Evolutionary conservation across 495 filamentous ascomycete genomes (phyloP).

Genomic region (Talaromyces wortmannii): DNA sequence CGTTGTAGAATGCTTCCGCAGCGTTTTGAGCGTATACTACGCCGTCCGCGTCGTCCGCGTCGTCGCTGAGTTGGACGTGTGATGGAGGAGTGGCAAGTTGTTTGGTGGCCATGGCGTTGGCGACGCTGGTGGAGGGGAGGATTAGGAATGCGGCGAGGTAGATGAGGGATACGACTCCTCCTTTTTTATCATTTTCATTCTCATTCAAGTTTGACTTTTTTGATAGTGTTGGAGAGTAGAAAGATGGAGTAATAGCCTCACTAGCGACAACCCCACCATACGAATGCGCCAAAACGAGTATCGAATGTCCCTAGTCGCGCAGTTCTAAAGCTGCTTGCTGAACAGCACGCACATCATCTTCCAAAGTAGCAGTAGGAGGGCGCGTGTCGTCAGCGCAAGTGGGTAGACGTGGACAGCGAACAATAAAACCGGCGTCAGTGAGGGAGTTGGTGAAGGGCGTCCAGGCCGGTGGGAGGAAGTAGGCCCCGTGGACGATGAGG

Average conservation of each 20-base stretch:
- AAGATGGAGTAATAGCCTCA: conserved; percentile 5
- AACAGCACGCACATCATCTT: conserved; percentile 6
- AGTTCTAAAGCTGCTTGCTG: conserved; percentile 5
- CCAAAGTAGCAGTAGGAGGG: conserved; percentile 3
- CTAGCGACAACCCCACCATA: conserved; percentile 10
- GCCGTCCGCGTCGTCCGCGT: conserved; percentile 5
- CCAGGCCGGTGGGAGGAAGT: conserved; percentile 8
- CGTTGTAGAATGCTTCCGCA: conserved; percentile 7
- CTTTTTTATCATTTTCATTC: background rate
- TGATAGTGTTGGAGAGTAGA: conserved; percentile 1
- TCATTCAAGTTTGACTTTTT: background rate
- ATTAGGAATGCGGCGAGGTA: conserved; percentile 6
- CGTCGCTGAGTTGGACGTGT: conserved; percentile 1
- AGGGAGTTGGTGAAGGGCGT: background rate
- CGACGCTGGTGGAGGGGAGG: background rate
- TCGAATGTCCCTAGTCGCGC: background rate
- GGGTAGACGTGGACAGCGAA: conserved; percentile 7
- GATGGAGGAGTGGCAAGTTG: background rate
- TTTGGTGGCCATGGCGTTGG: background rate
- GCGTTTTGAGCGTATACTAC: conserved; percentile 6
- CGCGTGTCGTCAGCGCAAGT: conserved; percentile 3
- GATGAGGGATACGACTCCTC: conserved; percentile 4
- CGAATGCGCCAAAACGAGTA: conserved; percentile 11
- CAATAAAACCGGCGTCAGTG: conserved; percentile 1
- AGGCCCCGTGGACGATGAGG: conserved; percentile 9